Percentiles rank a stretch among this genome's conserved stretches.
Conservation (phyloP, 169 alveolate species). For the Eimeria maxima region DNA sequence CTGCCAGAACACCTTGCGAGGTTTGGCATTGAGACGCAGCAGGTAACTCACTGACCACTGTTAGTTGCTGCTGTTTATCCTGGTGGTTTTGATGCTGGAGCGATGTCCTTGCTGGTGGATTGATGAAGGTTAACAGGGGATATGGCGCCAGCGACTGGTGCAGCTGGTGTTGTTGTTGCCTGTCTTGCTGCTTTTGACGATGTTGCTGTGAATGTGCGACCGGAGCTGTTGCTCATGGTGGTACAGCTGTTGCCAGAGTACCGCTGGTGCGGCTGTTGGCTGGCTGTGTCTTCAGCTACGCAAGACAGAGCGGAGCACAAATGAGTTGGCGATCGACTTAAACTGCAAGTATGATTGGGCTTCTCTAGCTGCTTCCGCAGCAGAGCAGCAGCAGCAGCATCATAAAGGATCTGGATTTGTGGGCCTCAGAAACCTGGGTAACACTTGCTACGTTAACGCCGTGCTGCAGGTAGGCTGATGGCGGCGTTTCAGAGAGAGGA, state of each 20-base stretch:
- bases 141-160: neutral
- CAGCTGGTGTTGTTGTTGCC: neutral
- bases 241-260: slow-evolving; percentile 52
- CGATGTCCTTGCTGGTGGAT: neutral
- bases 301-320: slow-evolving; percentile 92
- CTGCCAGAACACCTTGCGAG: slow-evolving; percentile 92
- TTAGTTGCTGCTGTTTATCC: slow-evolving; percentile 7
- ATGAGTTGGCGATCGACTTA: slow-evolving; percentile 92
- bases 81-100: slow-evolving; percentile 4
- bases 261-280: slow-evolving; percentile 30
- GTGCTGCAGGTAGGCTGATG: slow-evolving; percentile 88
- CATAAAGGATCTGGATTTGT: slow-evolving; percentile 79
- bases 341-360: slow-evolving; percentile 91
- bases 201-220: neutral
- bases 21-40: slow-evolving; percentile 93
- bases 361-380: slow-evolving; percentile 86
- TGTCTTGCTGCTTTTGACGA: neutral
- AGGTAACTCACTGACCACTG: slow-evolving; percentile 82
- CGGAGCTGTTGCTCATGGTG: neutral
- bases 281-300: slow-evolving; percentile 74
- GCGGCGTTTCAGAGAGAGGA: neutral
- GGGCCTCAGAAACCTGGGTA: slow-evolving; percentile 90
- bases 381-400: slow-evolving; percentile 77
- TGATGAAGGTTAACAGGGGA: neutral
- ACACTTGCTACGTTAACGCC: slow-evolving; percentile 92